Evolutionary conservation across 2,329 filamentous ascomycete species (phyloP), one percentile per base, ranked within the genome.

Genomic region (Hypoxylon rubiginosum): DNA sequence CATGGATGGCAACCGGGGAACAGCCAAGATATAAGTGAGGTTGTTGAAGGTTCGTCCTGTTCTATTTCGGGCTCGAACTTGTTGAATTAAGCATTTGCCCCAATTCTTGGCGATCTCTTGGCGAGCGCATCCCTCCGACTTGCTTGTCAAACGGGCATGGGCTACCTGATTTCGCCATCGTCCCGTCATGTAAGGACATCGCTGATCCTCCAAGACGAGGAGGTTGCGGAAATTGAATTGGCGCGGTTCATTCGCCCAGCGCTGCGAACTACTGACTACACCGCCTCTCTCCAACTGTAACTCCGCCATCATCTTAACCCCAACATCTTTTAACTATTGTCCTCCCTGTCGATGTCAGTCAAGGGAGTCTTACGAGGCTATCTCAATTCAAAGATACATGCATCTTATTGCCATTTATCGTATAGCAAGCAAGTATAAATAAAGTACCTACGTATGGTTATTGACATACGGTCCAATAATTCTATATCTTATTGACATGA

Each of bases 91-190:
- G 73, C 73, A 70, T 75, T 72, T 64, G 67, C 67, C 68, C 61
- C 68, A 70, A 67, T 66, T 72, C 74, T 76, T 76, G 74, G 74
- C 74, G 72, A 76, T 74, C 73, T 70, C 71, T 75, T 74, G 70
- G 74, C 72, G 28, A 46, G 10, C 48, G 58, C 53, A 52, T 68
- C 54, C 61, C 55, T 49, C 43, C 21, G 39, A 24, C 26, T 54
- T 28, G 7, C 49, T 50, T 45, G 62, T 58, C 59, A 60, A 61
- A 54, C 51, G 51, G 65, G 59, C 36, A 48, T 34, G 5, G 30
- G 10, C 30, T 34, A 8, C 48, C 53, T 46, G 53, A 57, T 64
- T 67, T 62, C 57, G 45, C 60, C 61, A 62, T 67, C 53, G n/a
- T 61, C 15, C 51, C 41, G 21, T 54, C 52, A 43, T 39, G 50